phyloP scores from a whole-genome alignment of 2,329 filamentous ascomycete genomes.

The Fusarium nodosum region DNA sequence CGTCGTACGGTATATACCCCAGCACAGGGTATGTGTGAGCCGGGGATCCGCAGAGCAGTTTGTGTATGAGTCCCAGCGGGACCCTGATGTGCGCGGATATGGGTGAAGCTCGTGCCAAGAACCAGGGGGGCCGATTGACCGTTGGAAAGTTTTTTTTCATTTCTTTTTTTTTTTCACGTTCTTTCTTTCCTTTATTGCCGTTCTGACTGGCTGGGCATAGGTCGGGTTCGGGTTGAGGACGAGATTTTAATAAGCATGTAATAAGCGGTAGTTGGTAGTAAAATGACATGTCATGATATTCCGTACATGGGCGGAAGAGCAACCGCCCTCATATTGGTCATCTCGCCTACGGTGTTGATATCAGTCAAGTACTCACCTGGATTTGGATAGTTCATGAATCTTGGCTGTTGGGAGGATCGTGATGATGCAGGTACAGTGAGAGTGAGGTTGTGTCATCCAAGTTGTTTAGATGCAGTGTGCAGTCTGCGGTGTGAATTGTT shows the following conservation, averaged over 20 bases:
- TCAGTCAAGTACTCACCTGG: constrained; percentile 3
- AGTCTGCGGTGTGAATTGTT: not conserved
- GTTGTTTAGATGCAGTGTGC: constrained; percentile 1
- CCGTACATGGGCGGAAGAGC: constrained; percentile 19
- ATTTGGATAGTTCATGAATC: constrained; percentile 19
- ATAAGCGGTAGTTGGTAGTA: not conserved
- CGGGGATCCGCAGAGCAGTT: constrained; percentile 1
- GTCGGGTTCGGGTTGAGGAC: not conserved
- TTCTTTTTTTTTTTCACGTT: not conserved
- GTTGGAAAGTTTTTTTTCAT: constrained; percentile 9
- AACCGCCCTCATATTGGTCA: constrained; percentile 11
- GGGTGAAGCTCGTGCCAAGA: constrained; percentile 17
- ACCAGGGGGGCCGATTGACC: constrained; percentile 2
- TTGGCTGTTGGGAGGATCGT: constrained; percentile 18
- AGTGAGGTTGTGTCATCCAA: not conserved
- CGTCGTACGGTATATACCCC: constrained; percentile 37
- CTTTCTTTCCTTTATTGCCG: not conserved
- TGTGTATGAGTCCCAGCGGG: constrained; percentile 9
- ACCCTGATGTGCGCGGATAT: not conserved
- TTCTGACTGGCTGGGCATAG: constrained; percentile 13
- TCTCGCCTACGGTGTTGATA: constrained; percentile 17
- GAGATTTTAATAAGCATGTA: constrained; percentile 1
- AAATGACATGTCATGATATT: constrained; percentile 7
- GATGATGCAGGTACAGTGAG: constrained; percentile 33
- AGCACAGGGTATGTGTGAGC: constrained; percentile 11